phyloP scores from a whole-genome alignment of 129 eudicot genomes.

The Glebionis coronaria region DNA sequence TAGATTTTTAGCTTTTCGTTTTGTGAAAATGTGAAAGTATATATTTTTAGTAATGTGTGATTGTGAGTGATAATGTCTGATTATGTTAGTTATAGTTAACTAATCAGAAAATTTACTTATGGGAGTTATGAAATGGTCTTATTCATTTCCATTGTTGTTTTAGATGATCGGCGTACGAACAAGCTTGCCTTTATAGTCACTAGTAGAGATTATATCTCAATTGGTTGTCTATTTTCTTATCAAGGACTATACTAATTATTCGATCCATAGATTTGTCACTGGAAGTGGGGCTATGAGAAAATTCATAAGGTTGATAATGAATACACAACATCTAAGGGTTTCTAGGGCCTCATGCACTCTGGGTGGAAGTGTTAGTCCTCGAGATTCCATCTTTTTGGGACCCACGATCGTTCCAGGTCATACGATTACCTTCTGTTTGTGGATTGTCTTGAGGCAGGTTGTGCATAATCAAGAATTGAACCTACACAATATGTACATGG shows the following conservation, averaged over 20 bases:
- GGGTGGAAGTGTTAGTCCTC: constrained; percentile 71
- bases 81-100: not conserved
- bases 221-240: constrained; percentile 53
- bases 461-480: constrained; percentile 86
- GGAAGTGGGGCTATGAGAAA: constrained; percentile 72
- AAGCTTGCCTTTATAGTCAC: constrained; percentile 69
- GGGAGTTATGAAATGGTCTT: not conserved
- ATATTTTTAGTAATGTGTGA: too few species aligned
- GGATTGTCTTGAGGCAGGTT: constrained; percentile 69
- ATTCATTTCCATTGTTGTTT: not conserved
- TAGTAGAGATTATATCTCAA: constrained; percentile 51
- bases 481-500: constrained; percentile 98
- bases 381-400: constrained; percentile 81
- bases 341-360: constrained; percentile 73
- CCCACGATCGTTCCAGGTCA: constrained; percentile 80
- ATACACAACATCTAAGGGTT: constrained; percentile 69
- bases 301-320: constrained; percentile 83
- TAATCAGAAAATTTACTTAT: not conserved
- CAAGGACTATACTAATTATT: too few species aligned
- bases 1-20: too few species aligned
- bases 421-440: constrained; percentile 66
- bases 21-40: too few species aligned
- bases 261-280: constrained; percentile 36
- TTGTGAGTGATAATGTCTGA: too few species aligned
- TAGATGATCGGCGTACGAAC: constrained; percentile 42